Evolutionary conservation across 768 basidiomycete genomes (phyloP).

Genomic region (Rhodosporidiobolus odoratus): DNA sequence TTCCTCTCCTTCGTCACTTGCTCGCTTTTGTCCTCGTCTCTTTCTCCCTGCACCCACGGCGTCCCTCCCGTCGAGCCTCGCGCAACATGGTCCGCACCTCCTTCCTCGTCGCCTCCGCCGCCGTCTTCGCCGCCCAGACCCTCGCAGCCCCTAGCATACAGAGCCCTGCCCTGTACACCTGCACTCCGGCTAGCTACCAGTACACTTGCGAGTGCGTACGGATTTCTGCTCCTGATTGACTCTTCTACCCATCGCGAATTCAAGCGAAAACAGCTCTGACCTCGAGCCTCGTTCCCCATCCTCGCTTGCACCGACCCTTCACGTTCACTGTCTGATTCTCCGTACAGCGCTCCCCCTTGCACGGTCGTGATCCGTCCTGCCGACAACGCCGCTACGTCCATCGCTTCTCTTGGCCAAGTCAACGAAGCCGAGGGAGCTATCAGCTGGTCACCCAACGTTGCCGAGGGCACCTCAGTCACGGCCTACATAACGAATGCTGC

Average conservation of each 20-base stretch:
- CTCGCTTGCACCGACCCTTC: not conserved
- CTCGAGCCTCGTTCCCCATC: not conserved
- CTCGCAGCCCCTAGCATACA: not conserved
- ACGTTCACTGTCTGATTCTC: not conserved
- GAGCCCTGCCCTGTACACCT: not conserved
- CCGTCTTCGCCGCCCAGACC: not conserved
- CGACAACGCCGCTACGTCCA: not conserved
- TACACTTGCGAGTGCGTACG: not conserved
- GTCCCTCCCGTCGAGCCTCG: too few species aligned
- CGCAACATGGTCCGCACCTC: not conserved
- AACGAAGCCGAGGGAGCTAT: not conserved
- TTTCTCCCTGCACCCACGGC: too few species aligned
- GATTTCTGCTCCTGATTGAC: not conserved
- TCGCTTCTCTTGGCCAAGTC: not conserved
- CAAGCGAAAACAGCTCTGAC: too few species aligned
- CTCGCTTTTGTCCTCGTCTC: too few species aligned
- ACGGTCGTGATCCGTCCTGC: not conserved
- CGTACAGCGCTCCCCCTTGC: not conserved
- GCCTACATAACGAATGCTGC: constrained; percentile 7
- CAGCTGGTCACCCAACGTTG: not conserved
- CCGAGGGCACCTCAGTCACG: not conserved
- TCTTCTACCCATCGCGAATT: not conserved
- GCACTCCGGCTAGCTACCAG: not conserved
- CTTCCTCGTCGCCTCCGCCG: not conserved
- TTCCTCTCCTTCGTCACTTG: too few species aligned